These are phyloP conservation scores for Pichia sp. DNA, from an alignment of 1,139 yeast genomes.

Conservation along the genomic window DNA sequence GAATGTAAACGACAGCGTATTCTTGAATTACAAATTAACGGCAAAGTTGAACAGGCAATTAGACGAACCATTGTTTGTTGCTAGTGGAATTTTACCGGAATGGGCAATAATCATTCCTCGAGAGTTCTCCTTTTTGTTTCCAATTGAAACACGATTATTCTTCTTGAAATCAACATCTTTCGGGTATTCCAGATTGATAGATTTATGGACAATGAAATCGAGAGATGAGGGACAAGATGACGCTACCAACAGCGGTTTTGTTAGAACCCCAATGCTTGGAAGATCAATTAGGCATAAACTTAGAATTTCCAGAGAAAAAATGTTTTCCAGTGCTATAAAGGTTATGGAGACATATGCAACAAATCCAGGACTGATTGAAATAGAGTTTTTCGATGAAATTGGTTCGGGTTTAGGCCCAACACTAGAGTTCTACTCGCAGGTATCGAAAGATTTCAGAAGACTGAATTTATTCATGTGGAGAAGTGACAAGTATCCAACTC, in stretches of 20 bases:
- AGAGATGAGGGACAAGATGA: slow-evolving; percentile 21
- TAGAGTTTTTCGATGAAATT: slow-evolving; percentile 86
- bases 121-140: slow-evolving; percentile 74
- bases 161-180: slow-evolving; percentile 85
- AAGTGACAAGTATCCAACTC: slow-evolving; percentile 26
- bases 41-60: slow-evolving; percentile 82
- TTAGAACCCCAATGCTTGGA: slow-evolving; percentile 39
- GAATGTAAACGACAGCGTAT: slow-evolving; percentile 38
- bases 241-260: slow-evolving; percentile 12
- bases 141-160: slow-evolving; percentile 70
- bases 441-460: slow-evolving; percentile 65
- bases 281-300: slow-evolving; percentile 77
- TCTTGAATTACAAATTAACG: slow-evolving; percentile 74
- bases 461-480: slow-evolving; percentile 67
- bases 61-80: slow-evolving; percentile 84
- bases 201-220: slow-evolving; percentile 61
- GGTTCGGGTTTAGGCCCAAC: slow-evolving; percentile 98
- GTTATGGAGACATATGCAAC: slow-evolving; percentile 73
- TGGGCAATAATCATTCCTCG: slow-evolving; percentile 76
- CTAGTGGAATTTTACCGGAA: slow-evolving; percentile 78
- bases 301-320: slow-evolving; percentile 60
- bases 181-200: slow-evolving; percentile 81
- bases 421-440: slow-evolving; percentile 78
- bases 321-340: slow-evolving; percentile 74
- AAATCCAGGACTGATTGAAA: slow-evolving; percentile 73